Conservation (phyloP, 805 yeast genomes). For the Candida takata region DNA sequence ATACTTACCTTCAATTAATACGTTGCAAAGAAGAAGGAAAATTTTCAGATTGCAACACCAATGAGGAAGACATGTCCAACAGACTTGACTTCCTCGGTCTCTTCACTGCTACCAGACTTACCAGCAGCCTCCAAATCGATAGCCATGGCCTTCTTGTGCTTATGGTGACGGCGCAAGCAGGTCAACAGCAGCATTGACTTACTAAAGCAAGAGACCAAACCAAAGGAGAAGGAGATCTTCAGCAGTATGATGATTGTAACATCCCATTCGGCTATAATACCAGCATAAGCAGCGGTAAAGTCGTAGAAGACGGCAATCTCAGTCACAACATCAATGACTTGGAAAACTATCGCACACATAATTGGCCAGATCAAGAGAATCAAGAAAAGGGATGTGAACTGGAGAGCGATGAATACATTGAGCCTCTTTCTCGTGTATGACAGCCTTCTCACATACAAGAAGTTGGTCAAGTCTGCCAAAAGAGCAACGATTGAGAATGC, state of each 20-base stretch:
- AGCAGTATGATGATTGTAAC: neutral
- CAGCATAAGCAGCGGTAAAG: neutral
- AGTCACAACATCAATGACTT: neutral
- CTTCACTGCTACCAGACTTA: too few relatives aligned
- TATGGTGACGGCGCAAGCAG: neutral
- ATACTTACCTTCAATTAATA: too few relatives aligned
- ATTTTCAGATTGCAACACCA: too few relatives aligned
- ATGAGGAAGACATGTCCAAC: conserved; percentile 2
- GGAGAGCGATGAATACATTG: neutral
- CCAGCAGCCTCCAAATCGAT: too few relatives aligned
- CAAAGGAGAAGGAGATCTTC: neutral
- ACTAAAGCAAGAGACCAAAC: neutral
- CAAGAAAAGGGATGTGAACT: neutral
- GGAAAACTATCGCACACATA: neutral
- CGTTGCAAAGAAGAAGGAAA: too few relatives aligned
- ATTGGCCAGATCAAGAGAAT: conserved; percentile 1
- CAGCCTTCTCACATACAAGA: neutral
- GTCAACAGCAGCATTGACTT: neutral
- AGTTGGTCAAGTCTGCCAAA: neutral
- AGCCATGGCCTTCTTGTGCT: too few relatives aligned
- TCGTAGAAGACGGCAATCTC: neutral
- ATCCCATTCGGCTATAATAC: neutral
- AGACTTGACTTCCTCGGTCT: conserved; percentile 1
- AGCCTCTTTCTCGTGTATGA: neutral
- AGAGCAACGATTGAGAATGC: neutral